A percentile compares a stretch with the other conserved stretches of the same genome.
Evolutionary conservation across 192 early-diverging fungal genomes (phyloP).

Genomic region (Podila verticillata): DNA sequence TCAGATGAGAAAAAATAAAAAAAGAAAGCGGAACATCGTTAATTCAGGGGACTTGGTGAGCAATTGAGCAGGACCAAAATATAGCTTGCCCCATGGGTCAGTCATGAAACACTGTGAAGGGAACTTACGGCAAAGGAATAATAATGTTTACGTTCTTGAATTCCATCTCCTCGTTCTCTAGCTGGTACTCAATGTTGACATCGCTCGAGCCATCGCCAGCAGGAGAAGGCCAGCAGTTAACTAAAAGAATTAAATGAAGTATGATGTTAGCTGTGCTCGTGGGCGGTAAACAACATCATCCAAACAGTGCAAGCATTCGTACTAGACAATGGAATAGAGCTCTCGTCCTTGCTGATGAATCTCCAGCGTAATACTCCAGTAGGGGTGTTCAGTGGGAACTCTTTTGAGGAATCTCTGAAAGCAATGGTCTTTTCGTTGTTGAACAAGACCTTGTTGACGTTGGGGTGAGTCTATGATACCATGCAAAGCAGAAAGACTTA

Average conservation of each 20-base stretch:
- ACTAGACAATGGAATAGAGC: slow-evolving; percentile 84
- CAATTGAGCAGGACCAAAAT: too few relatives aligned
- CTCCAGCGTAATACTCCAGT: slow-evolving; percentile 93
- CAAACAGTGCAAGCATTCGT: slow-evolving; percentile 3
- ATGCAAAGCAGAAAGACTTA: background rate
- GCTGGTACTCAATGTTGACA: slow-evolving; percentile 98
- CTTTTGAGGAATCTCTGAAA: slow-evolving; percentile 80
- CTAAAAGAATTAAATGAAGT: slow-evolving; percentile 46
- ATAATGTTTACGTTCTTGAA: slow-evolving; percentile 88
- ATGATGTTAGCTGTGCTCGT: background rate
- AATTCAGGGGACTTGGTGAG: background rate
- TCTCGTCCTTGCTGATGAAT: slow-evolving; percentile 84
- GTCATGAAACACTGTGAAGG: background rate
- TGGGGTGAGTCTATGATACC: slow-evolving; percentile 85
- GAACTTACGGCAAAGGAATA: slow-evolving; percentile 85
- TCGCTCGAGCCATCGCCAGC: slow-evolving; percentile 86
- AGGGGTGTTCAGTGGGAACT: slow-evolving; percentile 88
- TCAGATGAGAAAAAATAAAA: background rate
- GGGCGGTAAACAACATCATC: background rate
- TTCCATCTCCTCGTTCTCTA: slow-evolving; percentile 78
- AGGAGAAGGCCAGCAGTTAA: slow-evolving; percentile 98
- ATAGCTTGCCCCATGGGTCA: too few relatives aligned
- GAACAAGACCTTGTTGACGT: slow-evolving; percentile 94
- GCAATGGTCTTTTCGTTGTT: slow-evolving; percentile 74
- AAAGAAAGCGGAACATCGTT: background rate